Conservation (phyloP, 495 filamentous ascomycete genomes). For the Daldinia concentrica region DNA sequence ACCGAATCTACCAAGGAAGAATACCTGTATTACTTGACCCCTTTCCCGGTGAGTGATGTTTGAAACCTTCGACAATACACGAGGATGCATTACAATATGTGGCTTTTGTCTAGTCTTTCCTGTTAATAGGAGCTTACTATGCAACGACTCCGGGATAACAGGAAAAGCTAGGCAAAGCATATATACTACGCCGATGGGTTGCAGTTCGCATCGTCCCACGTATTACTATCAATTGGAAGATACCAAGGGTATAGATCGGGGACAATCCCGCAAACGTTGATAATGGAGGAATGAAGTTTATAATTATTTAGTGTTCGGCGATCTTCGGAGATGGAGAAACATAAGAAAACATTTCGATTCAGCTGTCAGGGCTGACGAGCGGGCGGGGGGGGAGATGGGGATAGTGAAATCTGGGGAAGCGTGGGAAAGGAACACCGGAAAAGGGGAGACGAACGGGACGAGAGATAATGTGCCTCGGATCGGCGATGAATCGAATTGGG, state of each 20-base stretch:
- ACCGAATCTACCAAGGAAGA: background rate
- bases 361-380: slow-evolving; percentile 18
- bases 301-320: slow-evolving; percentile 18
- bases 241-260: slow-evolving; percentile 16
- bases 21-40: slow-evolving; percentile 2
- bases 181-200: slow-evolving; percentile 9
- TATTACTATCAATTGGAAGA: background rate
- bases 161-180: slow-evolving; percentile 1
- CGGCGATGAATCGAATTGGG: slow-evolving; percentile 36
- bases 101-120: background rate
- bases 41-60: background rate
- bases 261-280: slow-evolving; percentile 26
- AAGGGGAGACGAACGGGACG: background rate
- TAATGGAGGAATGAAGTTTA: slow-evolving; percentile 6
- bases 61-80: background rate
- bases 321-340: slow-evolving; percentile 16
- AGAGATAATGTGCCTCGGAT: slow-evolving; percentile 13
- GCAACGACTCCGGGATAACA: background rate
- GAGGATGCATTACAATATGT: background rate
- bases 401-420: slow-evolving; percentile 35
- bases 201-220: slow-evolving; percentile 13
- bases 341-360: slow-evolving; percentile 38
- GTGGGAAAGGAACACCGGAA: slow-evolving; percentile 1
- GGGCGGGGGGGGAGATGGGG: slow-evolving; percentile 5
- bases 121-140: slow-evolving; percentile 26